These are phyloP conservation scores for Mediolabrus comicus DNA, from an alignment of 108 stramenopile species.

Conservation along the genomic window DNA sequence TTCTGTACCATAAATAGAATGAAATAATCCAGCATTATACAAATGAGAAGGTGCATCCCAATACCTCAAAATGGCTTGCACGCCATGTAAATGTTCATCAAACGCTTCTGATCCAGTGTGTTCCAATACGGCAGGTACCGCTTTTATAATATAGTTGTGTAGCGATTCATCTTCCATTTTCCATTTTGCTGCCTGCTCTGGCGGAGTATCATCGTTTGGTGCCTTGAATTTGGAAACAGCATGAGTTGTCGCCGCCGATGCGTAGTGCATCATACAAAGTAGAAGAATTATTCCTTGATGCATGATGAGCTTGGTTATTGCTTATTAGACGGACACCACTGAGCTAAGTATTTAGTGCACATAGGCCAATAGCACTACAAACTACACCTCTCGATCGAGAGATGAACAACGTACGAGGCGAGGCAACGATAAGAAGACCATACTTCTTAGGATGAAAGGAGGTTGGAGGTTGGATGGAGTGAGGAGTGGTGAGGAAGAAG, in stretches of 20 bases:
- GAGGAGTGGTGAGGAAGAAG: too few species aligned
- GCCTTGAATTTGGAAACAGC: conserved; percentile 51
- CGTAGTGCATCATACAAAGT: neutral
- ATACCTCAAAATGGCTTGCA: conserved; percentile 60
- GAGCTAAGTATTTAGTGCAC: too few species aligned
- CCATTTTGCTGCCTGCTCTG: conserved; percentile 38
- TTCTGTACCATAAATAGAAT: conserved; percentile 79
- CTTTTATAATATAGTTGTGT: conserved; percentile 48
- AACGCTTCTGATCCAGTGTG: conserved; percentile 71
- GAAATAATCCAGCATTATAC: conserved; percentile 70
- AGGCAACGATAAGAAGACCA: too few species aligned
- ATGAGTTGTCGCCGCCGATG: neutral
- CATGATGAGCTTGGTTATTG: neutral
- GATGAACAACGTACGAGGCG: too few species aligned
- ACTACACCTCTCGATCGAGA: too few species aligned
- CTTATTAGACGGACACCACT: too few species aligned
- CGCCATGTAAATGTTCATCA: conserved; percentile 71
- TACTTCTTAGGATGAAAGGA: too few species aligned
- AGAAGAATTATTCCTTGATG: neutral
- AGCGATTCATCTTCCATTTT: conserved; percentile 42
- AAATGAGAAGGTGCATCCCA: conserved; percentile 62
- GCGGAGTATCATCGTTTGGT: conserved; percentile 50
- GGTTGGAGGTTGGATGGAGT: too few species aligned
- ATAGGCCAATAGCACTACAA: too few species aligned
- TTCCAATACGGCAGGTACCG: conserved; percentile 65